Evolutionary conservation across 306 rosid species (phyloP).

Genomic region (Cyamopsis tetragonoloba): DNA sequence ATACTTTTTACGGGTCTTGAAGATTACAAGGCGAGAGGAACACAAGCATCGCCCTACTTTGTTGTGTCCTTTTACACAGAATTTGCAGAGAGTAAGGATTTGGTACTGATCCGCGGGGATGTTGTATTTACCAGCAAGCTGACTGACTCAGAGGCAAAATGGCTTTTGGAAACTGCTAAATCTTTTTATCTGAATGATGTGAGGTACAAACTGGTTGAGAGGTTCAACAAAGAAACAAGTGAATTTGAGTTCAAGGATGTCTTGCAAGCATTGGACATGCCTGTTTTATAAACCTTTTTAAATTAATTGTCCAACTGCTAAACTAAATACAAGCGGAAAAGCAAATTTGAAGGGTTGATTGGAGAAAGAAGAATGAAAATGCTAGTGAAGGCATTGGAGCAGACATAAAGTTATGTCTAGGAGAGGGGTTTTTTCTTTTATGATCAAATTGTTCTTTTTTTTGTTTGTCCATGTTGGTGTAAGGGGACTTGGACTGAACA

Average conservation of each 20-base stretch:
- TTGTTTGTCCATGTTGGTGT: neutral
- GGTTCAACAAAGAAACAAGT: conserved; percentile 74
- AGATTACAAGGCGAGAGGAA: conserved; percentile 94
- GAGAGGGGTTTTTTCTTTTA: neutral
- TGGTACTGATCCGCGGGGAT: conserved; percentile 85
- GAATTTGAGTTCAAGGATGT: conserved; percentile 95
- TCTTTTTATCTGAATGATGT: conserved; percentile 78
- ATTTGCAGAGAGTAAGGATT: conserved; percentile 83
- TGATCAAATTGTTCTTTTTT: neutral
- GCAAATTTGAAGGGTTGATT: conserved; percentile 9
- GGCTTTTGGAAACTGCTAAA: conserved; percentile 77
- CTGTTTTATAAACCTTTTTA: conserved; percentile 47
- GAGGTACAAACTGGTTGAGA: conserved; percentile 76
- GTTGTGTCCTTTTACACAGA: conserved; percentile 67
- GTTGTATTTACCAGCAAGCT: conserved; percentile 80
- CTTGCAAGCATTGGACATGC: conserved; percentile 74
- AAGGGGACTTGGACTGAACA: conserved; percentile 5
- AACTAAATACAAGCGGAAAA: neutral
- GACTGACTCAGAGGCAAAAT: conserved; percentile 69
- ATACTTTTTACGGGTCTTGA: conserved; percentile 83
- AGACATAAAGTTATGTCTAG: neutral
- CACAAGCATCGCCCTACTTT: conserved; percentile 85
- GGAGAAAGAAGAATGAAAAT: conserved; percentile 9
- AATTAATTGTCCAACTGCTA: neutral
- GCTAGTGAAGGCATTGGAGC: neutral